Evolutionary conservation across 2,329 filamentous ascomycete species (phyloP).

Genomic region (Aspergillus fumigatiaffinis): DNA sequence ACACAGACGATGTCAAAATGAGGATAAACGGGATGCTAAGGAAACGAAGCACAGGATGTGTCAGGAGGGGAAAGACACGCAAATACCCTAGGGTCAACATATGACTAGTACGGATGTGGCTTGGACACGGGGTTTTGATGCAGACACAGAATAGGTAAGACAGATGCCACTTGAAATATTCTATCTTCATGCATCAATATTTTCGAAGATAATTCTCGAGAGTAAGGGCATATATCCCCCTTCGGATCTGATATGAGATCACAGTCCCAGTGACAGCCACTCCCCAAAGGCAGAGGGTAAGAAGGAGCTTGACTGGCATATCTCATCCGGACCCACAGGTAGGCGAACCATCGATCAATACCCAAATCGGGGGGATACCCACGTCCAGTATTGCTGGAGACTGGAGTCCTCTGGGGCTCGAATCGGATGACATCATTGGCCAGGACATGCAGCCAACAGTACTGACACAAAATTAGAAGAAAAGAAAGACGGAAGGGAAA

Average conservation of each 20-base stretch:
- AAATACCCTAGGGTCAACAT: not conserved
- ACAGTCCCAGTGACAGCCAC: conserved; percentile 1
- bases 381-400: not conserved
- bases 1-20: not conserved
- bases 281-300: not conserved
- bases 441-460: not conserved
- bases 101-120: conserved; percentile 1
- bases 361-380: not conserved
- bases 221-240: conserved; percentile 2
- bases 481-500: not conserved
- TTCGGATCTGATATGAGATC: conserved; percentile 9
- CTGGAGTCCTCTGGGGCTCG: not conserved
- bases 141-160: not conserved
- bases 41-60: not conserved
- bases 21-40: not conserved
- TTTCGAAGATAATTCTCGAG: not conserved
- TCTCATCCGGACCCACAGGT: conserved; percentile 6
- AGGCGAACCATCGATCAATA: not conserved
- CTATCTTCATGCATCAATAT: not conserved
- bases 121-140: not conserved
- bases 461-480: not conserved
- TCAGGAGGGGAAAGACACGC: not conserved
- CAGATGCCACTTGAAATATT: not conserved
- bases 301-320: not conserved
- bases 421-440: not conserved